phyloP scores from a whole-genome alignment of 2,329 filamentous ascomycete species.

The Lecanicillium sp. region DNA sequence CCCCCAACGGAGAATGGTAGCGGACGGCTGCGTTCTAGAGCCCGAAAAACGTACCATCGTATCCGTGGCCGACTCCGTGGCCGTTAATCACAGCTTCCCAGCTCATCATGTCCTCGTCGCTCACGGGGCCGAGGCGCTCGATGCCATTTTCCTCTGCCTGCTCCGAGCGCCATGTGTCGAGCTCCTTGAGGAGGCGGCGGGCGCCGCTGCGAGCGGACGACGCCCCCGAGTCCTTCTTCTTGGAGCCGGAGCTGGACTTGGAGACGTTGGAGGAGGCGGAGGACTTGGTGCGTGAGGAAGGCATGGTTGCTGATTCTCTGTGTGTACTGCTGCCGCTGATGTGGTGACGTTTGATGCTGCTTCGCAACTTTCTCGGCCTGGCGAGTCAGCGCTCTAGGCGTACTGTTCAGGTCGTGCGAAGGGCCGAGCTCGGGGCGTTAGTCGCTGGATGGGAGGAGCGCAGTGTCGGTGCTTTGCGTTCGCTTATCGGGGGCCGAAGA shows the following conservation, averaged over 20 bases:
- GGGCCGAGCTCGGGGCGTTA: too few species aligned
- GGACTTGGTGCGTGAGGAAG: slow-evolving; percentile 11
- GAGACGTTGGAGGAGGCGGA: slow-evolving; percentile 10
- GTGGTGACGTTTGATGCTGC: too few species aligned
- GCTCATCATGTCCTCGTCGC: slow-evolving; percentile 45
- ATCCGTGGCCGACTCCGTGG: slow-evolving; percentile 45
- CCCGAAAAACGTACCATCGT: slow-evolving; percentile 37
- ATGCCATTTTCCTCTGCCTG: slow-evolving; percentile 43
- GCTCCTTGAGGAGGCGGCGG: slow-evolving; percentile 51
- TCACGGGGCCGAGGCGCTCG: slow-evolving; percentile 48
- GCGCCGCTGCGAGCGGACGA: slow-evolving; percentile 39
- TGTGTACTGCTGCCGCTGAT: not conserved
- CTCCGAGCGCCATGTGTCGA: slow-evolving; percentile 45
- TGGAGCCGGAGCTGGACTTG: slow-evolving; percentile 11
- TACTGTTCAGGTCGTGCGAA: too few species aligned
- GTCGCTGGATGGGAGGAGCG: too few species aligned
- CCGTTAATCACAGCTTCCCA: slow-evolving; percentile 57
- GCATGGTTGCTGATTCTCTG: not conserved
- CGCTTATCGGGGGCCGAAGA: too few species aligned
- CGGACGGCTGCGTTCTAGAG: not conserved
- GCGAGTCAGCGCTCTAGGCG: too few species aligned
- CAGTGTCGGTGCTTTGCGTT: too few species aligned
- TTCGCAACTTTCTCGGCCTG: too few species aligned
- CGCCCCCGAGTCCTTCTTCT: slow-evolving; percentile 10
- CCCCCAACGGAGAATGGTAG: not conserved